Conservation (phyloP, 495 filamentous ascomycete genomes). For the Penicillium antarcticum region DNA sequence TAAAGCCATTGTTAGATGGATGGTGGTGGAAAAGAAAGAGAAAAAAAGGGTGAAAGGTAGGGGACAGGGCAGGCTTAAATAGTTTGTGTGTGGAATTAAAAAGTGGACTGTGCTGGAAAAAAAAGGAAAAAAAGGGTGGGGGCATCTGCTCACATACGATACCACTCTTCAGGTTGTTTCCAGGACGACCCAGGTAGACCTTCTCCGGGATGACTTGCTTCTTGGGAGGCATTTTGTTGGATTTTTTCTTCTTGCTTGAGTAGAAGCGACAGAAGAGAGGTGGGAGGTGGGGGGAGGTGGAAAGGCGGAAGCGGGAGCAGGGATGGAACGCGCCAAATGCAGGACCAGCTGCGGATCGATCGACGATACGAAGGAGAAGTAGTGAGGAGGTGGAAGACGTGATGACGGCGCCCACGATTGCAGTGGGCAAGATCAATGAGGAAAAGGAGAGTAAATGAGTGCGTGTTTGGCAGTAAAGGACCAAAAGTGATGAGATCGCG, state of each 20-base stretch:
- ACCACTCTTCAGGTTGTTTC: conserved; percentile 98
- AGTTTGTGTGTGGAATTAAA: conserved; percentile 30
- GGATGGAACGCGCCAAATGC: conserved; percentile 34
- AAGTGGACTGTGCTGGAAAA: conserved; percentile 37
- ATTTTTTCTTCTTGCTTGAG: conserved; percentile 46
- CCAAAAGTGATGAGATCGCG: neutral
- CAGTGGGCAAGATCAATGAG: conserved; percentile 24
- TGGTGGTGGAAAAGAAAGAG: conserved; percentile 13
- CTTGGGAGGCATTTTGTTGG: conserved; percentile 54
- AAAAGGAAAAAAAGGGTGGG: conserved; percentile 36
- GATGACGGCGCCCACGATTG: conserved; percentile 35
- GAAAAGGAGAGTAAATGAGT: conserved; percentile 10
- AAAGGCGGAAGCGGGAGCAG: conserved; percentile 29
- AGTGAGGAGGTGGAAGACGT: conserved; percentile 33
- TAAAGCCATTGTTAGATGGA: conserved; percentile 37
- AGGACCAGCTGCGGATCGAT: conserved; percentile 51
- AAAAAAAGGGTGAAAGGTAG: conserved; percentile 17
- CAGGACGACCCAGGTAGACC: conserved; percentile 79
- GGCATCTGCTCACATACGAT: conserved; percentile 76
- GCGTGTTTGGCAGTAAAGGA: neutral
- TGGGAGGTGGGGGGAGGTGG: conserved; percentile 27
- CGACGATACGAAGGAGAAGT: conserved; percentile 32
- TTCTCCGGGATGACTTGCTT: conserved; percentile 54
- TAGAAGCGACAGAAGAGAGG: conserved; percentile 36
- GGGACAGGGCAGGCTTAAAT: conserved; percentile 24